Conservation (phyloP, 176 grass and related monocot species). For the Musa itinerans region DNA sequence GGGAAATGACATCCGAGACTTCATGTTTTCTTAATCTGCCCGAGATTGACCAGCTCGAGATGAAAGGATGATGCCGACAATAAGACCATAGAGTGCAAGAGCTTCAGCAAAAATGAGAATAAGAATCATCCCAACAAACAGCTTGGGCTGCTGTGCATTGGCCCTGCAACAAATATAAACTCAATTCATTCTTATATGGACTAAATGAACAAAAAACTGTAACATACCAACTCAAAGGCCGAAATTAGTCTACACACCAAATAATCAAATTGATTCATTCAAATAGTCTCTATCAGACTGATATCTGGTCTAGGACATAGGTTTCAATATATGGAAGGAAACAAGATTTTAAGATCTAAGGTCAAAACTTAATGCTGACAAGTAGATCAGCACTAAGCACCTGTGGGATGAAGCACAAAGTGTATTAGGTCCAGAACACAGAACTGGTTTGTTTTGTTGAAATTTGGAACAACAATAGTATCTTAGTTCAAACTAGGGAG, state of each 20-base stretch:
- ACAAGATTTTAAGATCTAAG: too few relatives aligned
- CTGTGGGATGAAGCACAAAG: not conserved
- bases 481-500: not conserved
- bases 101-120: constrained; percentile 14
- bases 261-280: not conserved
- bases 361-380: too few relatives aligned
- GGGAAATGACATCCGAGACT: not conserved
- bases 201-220: not conserved
- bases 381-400: not conserved
- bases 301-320: not conserved
- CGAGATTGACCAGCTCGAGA: constrained; percentile 11
- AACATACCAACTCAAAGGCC: not conserved
- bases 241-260: not conserved
- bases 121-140: constrained; percentile 17
- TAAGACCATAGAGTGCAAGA: constrained; percentile 10
- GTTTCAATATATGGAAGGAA: not conserved
- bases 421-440: not conserved
- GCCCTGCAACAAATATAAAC: not conserved
- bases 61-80: constrained; percentile 11
- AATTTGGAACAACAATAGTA: not conserved
- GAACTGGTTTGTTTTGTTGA: not conserved
- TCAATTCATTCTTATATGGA: not conserved
- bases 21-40: not conserved
- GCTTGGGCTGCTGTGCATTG: constrained; percentile 10
- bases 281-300: not conserved